Evolutionary conservation across 306 rosid genomes (phyloP).

Genomic region (Quercus berberidifolia): DNA sequence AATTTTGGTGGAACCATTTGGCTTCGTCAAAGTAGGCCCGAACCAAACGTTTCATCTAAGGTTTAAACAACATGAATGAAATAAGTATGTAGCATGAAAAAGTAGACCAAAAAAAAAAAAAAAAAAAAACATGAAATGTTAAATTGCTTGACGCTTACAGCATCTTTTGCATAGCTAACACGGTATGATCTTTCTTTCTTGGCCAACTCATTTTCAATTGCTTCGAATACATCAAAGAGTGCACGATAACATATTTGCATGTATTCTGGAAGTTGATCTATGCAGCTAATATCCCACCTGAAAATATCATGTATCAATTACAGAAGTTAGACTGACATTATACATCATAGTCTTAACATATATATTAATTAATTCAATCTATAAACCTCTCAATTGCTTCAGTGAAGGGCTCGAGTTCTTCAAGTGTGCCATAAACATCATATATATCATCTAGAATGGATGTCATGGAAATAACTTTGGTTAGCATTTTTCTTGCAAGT

Average conservation of each 20-base stretch:
- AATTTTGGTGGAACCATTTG: conserved; percentile 25
- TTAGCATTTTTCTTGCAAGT: conserved; percentile 22
- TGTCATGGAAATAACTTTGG: conserved; percentile 2
- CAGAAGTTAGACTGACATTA: no score
- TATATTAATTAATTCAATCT: no score
- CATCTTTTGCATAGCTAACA: conserved; percentile 18
- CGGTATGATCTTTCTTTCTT: conserved; percentile 17
- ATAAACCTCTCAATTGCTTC: conserved; percentile 39
- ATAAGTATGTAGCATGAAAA: no score
- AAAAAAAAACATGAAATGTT: no score
- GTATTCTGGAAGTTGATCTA: conserved; percentile 4
- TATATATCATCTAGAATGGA: conserved; percentile 43
- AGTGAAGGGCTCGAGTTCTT: conserved; percentile 42
- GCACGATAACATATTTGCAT: not conserved
- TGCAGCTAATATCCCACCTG: not conserved
- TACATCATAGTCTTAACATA: no score
- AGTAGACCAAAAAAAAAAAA: no score
- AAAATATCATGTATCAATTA: not conserved
- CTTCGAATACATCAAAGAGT: conserved; percentile 10
- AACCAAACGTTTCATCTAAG: conserved; percentile 8
- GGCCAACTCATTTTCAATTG: conserved; percentile 21
- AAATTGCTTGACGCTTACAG: not conserved
- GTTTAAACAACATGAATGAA: no score
- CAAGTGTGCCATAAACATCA: conserved; percentile 48
- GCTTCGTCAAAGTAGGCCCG: conserved; percentile 26